phyloP scores from a whole-genome alignment of 371 early-diverging fungal species.

The Phascolomyces articulosus region DNA sequence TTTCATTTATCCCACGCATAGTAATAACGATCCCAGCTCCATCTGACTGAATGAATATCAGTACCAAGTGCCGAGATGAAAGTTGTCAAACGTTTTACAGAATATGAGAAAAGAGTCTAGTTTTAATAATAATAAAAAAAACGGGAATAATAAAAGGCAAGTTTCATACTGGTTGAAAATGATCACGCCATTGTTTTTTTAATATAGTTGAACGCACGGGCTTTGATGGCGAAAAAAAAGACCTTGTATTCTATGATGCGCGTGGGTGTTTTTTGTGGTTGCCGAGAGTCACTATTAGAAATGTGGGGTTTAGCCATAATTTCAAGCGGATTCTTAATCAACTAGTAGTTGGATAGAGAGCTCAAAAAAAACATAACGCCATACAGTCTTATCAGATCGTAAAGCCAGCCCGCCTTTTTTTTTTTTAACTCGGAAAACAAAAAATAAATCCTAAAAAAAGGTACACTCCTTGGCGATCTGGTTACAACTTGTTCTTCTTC shows the following conservation, averaged over 20 bases:
- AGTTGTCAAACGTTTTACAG: not conserved
- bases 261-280: not conserved
- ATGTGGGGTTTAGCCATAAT: not conserved
- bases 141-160: too few relatives aligned
- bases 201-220: not conserved
- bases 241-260: too few relatives aligned
- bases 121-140: not conserved
- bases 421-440: constrained; percentile 2
- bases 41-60: too few relatives aligned
- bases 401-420: not conserved
- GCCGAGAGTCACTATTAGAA: not conserved
- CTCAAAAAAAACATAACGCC: not conserved
- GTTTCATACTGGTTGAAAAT: not conserved
- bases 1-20: too few relatives aligned
- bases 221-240: not conserved
- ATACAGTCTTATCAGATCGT: constrained; percentile 12
- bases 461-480: not conserved
- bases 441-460: not conserved
- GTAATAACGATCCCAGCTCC: too few relatives aligned
- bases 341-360: too few relatives aligned
- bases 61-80: too few relatives aligned
- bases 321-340: not conserved
- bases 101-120: not conserved
- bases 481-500: not conserved
- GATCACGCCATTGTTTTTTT: not conserved